Conservation (phyloP, 2,329 filamentous ascomycete genomes). For the Clonostachys rosea region DNA sequence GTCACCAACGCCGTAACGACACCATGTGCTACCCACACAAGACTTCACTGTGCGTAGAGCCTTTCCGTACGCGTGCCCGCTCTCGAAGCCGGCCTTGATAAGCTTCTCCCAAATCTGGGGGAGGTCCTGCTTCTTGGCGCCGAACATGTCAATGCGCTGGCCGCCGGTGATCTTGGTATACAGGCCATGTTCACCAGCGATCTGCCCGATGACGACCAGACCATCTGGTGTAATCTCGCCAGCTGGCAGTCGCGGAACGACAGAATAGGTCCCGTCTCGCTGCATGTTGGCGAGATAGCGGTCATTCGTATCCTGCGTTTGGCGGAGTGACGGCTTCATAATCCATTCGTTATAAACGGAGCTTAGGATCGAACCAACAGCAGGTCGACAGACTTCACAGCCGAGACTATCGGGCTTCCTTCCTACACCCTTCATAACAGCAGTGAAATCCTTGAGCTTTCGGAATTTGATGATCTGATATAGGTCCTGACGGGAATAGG, state of each 20-base stretch:
- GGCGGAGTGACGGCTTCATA: conserved; percentile 65
- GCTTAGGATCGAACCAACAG: conserved; percentile 74
- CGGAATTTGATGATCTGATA: conserved; percentile 87
- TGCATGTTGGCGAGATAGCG: conserved; percentile 86
- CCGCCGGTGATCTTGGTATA: conserved; percentile 93
- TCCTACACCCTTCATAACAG: conserved; percentile 76
- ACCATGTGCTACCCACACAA: conserved; percentile 90
- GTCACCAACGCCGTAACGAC: conserved; percentile 82
- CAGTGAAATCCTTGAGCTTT: conserved; percentile 63
- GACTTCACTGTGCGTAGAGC: conserved; percentile 85
- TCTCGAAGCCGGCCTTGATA: conserved; percentile 82
- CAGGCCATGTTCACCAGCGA: conserved; percentile 77
- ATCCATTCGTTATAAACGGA: conserved; percentile 82
- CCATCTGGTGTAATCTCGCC: conserved; percentile 88
- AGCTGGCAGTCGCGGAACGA: conserved; percentile 76
- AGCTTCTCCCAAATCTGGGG: conserved; percentile 77
- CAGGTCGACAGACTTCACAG: conserved; percentile 84
- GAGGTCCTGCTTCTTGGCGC: conserved; percentile 82
- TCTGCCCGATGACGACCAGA: conserved; percentile 75
- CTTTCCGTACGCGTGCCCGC: conserved; percentile 88
- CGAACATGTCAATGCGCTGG: conserved; percentile 91
- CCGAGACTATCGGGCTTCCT: conserved; percentile 68
- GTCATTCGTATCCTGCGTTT: conserved; percentile 88
- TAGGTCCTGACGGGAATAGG: conserved; percentile 79
- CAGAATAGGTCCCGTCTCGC: conserved; percentile 85